Evolutionary conservation across 2,329 filamentous ascomycete species (phyloP), one percentile per base, ranked within the genome.

Genomic region (Penicillium sclerotiorum): DNA sequence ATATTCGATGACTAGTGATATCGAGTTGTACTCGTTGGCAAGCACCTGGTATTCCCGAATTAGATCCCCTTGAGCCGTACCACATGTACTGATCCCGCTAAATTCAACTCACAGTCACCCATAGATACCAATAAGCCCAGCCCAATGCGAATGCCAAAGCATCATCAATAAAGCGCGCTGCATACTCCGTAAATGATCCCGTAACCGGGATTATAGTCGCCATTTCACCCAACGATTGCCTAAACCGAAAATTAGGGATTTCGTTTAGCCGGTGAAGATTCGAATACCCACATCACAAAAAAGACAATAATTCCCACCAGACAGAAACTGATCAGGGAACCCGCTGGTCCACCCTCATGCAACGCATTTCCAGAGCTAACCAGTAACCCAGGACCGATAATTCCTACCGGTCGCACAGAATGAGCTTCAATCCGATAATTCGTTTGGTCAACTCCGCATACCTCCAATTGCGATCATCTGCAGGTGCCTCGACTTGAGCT

Each of bases 201-300:
- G 84, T 84, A 1, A 82, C 85, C 0, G 87, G 87, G 57, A 86
- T 89, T 1, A 90, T 71, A 6, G 87, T 90, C 3, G 87, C 88
- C 60, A 90, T 74, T 66, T 91, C 88, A 17, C 88, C 88, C 6
- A 91, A 73, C 4, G 83, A 86, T 74, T 90, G 87, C 82, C 88
- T 89, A 76, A n/a, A n/a, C n/a, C 79, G 51, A 63, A 11, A 6
- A n/a, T 46, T 23, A 56, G 32, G 7, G 28, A n/a, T n/a, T 21
- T 23, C 17, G 15, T 32, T 20, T 5, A 22, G 11, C 11, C 28
- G 4, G 4, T 32, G 11, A n/a, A 40, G 1, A 3, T 6, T 8
- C 1, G n/a, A 4, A 6, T 17, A 52, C 38, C 12, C 52, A 69
- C 70, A 74, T 73, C 35, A 70, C 66, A 47, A 71, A 72, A 54